These are phyloP conservation scores for Elongisporangium senticosum DNA, from an alignment of 352 stramenopile species.

Conservation along the genomic window DNA sequence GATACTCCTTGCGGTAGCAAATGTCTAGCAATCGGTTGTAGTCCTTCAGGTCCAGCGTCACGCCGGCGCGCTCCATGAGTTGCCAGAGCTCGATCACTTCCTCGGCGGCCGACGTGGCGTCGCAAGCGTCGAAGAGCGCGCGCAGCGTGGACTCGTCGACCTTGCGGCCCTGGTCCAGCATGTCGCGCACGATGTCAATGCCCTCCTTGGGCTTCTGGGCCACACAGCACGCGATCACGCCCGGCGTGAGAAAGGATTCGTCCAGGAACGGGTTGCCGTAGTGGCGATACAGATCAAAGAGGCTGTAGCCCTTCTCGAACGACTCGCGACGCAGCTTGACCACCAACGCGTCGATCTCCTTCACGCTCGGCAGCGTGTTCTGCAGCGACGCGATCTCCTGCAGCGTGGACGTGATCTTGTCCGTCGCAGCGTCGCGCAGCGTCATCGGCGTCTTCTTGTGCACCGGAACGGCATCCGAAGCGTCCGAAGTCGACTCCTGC, in stretches of 20 bases:
- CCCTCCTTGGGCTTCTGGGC: conserved; percentile 65
- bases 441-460: conserved; percentile 11
- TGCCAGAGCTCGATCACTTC: conserved; percentile 68
- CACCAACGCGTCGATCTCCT: conserved; percentile 57
- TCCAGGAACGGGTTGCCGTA: conserved; percentile 82
- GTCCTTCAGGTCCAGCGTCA: conserved; percentile 48
- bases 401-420: conserved; percentile 71
- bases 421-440: conserved; percentile 32
- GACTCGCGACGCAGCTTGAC: conserved; percentile 57
- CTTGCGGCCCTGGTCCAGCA: conserved; percentile 81
- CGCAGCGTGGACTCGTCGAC: conserved; percentile 70
- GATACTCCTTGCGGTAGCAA: conserved; percentile 70
- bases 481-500: background rate
- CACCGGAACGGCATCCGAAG: background rate
- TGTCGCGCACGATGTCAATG: conserved; percentile 77
- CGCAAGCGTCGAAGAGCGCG: conserved; percentile 64
- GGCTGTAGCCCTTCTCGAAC: conserved; percentile 66
- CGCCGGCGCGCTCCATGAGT: conserved; percentile 58
- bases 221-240: conserved; percentile 74
- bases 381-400: conserved; percentile 69
- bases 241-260: conserved; percentile 73
- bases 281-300: conserved; percentile 85
- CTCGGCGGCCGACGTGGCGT: conserved; percentile 53
- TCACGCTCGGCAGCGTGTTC: conserved; percentile 63
- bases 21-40: conserved; percentile 72